Evolutionary conservation across 768 basidiomycete species (phyloP).

Genomic region (Candolleomyces efflorescens): DNA sequence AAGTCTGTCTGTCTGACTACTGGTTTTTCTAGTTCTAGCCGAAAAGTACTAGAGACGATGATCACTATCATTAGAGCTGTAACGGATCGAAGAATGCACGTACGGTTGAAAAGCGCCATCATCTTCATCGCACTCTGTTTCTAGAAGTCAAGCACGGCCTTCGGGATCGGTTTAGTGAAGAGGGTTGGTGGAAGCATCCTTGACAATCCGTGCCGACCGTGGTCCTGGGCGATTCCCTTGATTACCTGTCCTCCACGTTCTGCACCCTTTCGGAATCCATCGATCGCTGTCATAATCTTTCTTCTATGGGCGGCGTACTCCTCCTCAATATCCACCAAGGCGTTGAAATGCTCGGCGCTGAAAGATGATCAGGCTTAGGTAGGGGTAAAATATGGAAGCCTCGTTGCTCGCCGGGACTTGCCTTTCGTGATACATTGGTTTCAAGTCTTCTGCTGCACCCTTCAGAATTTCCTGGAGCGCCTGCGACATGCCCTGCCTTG

Average conservation of each 20-base stretch:
- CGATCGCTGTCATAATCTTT: conserved; percentile 34
- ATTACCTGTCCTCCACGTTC: conserved; percentile 32
- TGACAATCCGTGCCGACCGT: conserved; percentile 44
- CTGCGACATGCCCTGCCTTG: conserved; percentile 40
- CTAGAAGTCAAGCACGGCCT: not conserved
- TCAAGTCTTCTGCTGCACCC: conserved; percentile 40
- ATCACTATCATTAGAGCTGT: too few relatives aligned
- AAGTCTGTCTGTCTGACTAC: conserved; percentile 1
- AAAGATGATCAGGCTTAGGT: not conserved
- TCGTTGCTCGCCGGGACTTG: conserved; percentile 13
- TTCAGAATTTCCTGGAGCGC: conserved; percentile 44
- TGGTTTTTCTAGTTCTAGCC: conserved; percentile 23
- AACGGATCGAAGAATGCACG: not conserved
- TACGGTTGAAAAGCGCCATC: not conserved
- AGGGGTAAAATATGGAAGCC: not conserved
- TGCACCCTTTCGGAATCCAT: conserved; percentile 38
- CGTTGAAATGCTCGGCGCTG: conserved; percentile 51
- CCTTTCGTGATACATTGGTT: conserved; percentile 42
- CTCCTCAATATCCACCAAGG: conserved; percentile 50
- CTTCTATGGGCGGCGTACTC: conserved; percentile 44
- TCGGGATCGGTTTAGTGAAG: conserved; percentile 19
- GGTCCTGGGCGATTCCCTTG: conserved; percentile 38
- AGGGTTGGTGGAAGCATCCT: conserved; percentile 48
- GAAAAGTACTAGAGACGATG: conserved; percentile 25
- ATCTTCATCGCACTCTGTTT: not conserved